phyloP scores from a whole-genome alignment of 805 yeast species.

The Starmerella roubikii region DNA sequence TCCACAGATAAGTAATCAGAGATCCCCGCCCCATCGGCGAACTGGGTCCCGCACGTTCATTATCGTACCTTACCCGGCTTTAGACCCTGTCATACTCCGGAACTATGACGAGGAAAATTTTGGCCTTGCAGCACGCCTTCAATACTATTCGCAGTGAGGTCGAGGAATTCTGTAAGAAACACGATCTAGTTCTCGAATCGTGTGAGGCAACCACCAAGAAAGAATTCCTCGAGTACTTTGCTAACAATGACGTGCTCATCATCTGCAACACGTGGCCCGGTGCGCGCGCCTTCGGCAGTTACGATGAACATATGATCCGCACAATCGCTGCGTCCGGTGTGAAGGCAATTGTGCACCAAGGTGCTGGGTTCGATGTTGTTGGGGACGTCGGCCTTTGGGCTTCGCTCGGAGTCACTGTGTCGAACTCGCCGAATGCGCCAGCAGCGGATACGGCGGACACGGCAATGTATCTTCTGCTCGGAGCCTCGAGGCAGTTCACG shows the following conservation, averaged over 20 bases:
- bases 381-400: constrained; percentile 34
- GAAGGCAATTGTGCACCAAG: constrained; percentile 34
- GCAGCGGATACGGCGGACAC: constrained; percentile 46
- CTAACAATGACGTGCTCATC: constrained; percentile 13
- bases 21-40: no score
- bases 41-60: no score
- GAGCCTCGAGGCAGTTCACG: constrained; percentile 37
- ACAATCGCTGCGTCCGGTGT: constrained; percentile 12
- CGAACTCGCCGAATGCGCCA: constrained; percentile 42
- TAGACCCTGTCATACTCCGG: no score
- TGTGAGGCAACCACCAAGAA: constrained; percentile 12
- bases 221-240: constrained; percentile 14
- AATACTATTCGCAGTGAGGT: constrained; percentile 1
- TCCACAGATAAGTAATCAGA: no score
- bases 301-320: constrained; percentile 15
- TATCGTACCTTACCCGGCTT: no score
- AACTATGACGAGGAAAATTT: no score
- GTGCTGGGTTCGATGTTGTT: constrained; percentile 49
- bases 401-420: constrained; percentile 31
- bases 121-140: constrained; percentile 7
- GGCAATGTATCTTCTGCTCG: constrained; percentile 35
- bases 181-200: constrained; percentile 10
- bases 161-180: constrained; percentile 4
- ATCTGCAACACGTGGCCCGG: constrained; percentile 19
- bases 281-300: constrained; percentile 18